Conservation (phyloP, 2,329 filamentous ascomycete species). For the Aureobasidium zeae region DNA sequence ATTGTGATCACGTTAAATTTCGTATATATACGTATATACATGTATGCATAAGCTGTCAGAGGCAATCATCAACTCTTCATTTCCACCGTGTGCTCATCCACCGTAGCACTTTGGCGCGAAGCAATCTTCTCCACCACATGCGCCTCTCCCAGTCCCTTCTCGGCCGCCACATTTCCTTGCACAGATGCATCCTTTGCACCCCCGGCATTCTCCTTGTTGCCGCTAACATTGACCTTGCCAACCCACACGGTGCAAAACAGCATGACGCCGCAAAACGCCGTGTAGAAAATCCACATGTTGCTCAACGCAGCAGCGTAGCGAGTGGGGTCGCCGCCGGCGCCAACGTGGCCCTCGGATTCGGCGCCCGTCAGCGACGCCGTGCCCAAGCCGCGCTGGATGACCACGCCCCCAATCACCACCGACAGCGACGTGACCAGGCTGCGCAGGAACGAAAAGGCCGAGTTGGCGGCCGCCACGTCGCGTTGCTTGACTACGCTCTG, state of each 20-base stretch:
- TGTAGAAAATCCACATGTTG: conserved; percentile 44
- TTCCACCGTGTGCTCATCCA: no score
- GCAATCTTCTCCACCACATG: background rate
- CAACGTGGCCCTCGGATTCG: background rate
- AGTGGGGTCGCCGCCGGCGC: background rate
- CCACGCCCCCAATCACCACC: conserved; percentile 42
- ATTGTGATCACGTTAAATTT: no score
- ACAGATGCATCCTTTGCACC: background rate
- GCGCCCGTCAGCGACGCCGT: conserved; percentile 23
- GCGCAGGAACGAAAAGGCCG: conserved; percentile 42
- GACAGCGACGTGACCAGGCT: conserved; percentile 39
- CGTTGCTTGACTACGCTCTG: conserved; percentile 44
- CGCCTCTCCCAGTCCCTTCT: background rate
- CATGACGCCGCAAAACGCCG: conserved; percentile 28
- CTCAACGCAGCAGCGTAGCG: conserved; percentile 37
- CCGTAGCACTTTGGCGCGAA: no score
- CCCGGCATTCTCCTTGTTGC: background rate
- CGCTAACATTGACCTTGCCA: conserved; percentile 1
- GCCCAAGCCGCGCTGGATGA: conserved; percentile 40
- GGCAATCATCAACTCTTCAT: no score
- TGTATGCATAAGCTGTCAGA: no score
- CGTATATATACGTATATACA: no score
- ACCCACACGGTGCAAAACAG: background rate
- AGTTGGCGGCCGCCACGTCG: conserved; percentile 44
- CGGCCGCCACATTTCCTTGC: background rate